These are phyloP conservation scores for Sporothrix sp. DNA, from an alignment of 2,329 filamentous ascomycete species.

Conservation along the genomic window DNA sequence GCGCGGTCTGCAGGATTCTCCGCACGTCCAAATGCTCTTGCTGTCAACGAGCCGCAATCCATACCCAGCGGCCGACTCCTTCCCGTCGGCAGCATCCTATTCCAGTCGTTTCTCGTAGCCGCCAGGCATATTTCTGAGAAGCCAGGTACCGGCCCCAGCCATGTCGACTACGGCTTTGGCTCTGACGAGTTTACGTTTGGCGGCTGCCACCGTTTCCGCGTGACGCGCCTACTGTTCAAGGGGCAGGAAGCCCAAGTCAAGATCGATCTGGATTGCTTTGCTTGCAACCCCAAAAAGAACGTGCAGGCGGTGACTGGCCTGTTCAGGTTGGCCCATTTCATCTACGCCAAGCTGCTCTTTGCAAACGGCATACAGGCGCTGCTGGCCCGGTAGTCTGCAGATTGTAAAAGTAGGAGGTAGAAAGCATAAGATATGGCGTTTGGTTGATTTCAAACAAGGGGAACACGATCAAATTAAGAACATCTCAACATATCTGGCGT, in stretches of 20 bases:
- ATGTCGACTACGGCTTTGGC: not conserved
- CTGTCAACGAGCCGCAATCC: not conserved
- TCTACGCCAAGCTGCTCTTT: not conserved
- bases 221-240: not conserved
- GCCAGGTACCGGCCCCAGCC: not conserved
- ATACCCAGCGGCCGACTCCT: not conserved
- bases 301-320: not conserved
- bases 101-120: not conserved
- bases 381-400: not conserved
- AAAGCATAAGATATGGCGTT: too few relatives aligned
- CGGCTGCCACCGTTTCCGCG: not conserved
- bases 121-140: not conserved
- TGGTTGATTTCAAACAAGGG: too few relatives aligned
- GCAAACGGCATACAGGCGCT: constrained; percentile 1
- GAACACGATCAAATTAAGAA: too few relatives aligned
- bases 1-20: not conserved
- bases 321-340: not conserved
- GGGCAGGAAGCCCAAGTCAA: not conserved
- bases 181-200: not conserved
- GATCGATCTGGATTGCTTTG: not conserved
- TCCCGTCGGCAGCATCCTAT: not conserved
- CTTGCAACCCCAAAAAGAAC: not conserved
- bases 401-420: too few relatives aligned
- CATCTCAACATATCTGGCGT: too few relatives aligned
- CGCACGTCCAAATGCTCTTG: not conserved